Conservation (phyloP, 148 eudicot genomes). For the Rhododendron henanense region DNA sequence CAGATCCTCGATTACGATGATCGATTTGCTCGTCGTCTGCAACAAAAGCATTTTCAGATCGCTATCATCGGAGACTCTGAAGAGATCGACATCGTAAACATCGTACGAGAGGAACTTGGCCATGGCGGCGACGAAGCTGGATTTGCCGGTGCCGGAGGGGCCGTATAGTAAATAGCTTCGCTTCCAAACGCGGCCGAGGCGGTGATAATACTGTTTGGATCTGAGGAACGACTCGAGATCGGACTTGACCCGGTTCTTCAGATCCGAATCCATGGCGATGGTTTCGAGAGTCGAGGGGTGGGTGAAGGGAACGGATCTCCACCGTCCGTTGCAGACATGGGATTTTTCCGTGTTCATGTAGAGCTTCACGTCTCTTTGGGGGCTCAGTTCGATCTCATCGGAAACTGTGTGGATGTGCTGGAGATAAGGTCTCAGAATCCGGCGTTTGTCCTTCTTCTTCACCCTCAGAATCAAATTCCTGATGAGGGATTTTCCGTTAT, state of each 20-base stretch:
- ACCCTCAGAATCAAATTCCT: slow-evolving; percentile 43
- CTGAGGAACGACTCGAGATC: slow-evolving; percentile 69
- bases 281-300: slow-evolving; percentile 84
- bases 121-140: slow-evolving; percentile 80
- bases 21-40: slow-evolving; percentile 46
- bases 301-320: slow-evolving; percentile 59
- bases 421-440: slow-evolving; percentile 61
- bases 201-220: slow-evolving; percentile 68
- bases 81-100: slow-evolving; percentile 68
- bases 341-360: slow-evolving; percentile 24
- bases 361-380: slow-evolving; percentile 32
- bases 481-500: neutral
- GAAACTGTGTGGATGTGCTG: slow-evolving; percentile 66
- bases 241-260: slow-evolving; percentile 52
- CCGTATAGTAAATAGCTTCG: slow-evolving; percentile 85
- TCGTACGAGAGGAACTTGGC: slow-evolving; percentile 60
- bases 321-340: slow-evolving; percentile 26
- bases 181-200: slow-evolving; percentile 81
- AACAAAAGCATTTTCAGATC: slow-evolving; percentile 60
- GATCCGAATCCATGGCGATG: slow-evolving; percentile 58
- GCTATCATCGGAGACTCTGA: slow-evolving; percentile 42
- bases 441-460: slow-evolving; percentile 65
- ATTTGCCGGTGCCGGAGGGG: slow-evolving; percentile 95
- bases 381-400: slow-evolving; percentile 48
- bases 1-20: slow-evolving; percentile 73